phyloP scores from a whole-genome alignment of 306 rosid species.

The Glycine soja region DNA sequence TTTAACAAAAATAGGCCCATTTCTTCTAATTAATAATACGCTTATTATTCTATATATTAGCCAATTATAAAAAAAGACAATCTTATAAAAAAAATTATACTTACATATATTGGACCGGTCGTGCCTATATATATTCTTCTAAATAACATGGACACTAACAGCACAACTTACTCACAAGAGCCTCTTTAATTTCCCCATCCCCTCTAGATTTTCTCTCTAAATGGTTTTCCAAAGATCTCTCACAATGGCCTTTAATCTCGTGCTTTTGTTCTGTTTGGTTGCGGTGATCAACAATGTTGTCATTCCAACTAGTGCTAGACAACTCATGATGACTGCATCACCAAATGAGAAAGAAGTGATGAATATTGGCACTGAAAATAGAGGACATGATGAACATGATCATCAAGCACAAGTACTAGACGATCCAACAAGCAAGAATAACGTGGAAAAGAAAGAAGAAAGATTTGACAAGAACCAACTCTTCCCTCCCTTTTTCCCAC shows the following conservation, averaged over 20 bases:
- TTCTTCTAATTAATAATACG: too few species aligned
- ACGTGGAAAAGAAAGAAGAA: neutral
- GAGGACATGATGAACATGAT: neutral
- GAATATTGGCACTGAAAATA: neutral
- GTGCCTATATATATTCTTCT: constrained; percentile 30
- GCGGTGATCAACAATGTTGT: constrained; percentile 15
- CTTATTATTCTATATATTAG: too few species aligned
- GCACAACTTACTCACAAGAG: neutral
- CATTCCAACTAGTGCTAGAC: constrained; percentile 27
- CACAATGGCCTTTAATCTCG: constrained; percentile 6
- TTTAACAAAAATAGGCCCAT: too few species aligned
- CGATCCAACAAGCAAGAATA: neutral
- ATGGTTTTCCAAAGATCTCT: neutral
- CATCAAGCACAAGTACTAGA: too few species aligned
- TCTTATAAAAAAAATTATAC: too few species aligned
- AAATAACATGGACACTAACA: neutral
- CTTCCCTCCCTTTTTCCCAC: neutral
- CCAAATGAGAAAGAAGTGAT: neutral
- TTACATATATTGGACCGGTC: neutral
- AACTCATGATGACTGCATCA: neutral
- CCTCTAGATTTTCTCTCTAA: neutral
- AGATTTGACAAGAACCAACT: neutral
- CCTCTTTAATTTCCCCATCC: neutral
- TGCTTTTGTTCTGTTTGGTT: constrained; percentile 40
- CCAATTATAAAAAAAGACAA: too few species aligned